phyloP scores from a whole-genome alignment of 2,329 filamentous ascomycete genomes.

The Pestalotiopsis fici region DNA sequence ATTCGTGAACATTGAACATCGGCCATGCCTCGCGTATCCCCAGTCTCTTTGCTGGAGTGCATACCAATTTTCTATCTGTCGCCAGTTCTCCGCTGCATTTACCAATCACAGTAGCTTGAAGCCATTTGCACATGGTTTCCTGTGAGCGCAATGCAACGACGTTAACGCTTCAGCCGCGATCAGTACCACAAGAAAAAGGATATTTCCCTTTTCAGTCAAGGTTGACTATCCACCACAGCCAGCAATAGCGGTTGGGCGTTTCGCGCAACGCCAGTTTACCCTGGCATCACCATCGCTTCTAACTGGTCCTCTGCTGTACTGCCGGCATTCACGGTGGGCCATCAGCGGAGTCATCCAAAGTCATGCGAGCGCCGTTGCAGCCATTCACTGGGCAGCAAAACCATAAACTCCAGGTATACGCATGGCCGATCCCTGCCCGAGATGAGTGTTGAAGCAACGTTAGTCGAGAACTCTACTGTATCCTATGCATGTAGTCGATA shows the following conservation, averaged over 20 bases:
- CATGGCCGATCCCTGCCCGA: constrained; percentile 14
- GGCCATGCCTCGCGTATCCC: too few relatives aligned
- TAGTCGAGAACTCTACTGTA: neutral
- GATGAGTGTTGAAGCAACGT: neutral
- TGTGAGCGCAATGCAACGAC: too few relatives aligned
- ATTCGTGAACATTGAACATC: too few relatives aligned
- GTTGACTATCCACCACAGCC: neutral
- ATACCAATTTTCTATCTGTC: too few relatives aligned
- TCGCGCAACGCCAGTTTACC: neutral
- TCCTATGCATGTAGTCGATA: neutral
- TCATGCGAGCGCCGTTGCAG: constrained; percentile 3
- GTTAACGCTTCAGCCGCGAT: too few relatives aligned
- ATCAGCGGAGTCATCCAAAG: constrained; percentile 10
- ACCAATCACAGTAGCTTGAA: too few relatives aligned
- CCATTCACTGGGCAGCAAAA: constrained; percentile 10
- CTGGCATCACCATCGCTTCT: neutral
- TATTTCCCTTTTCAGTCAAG: too few relatives aligned
- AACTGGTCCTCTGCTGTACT: neutral
- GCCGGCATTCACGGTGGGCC: constrained; percentile 2
- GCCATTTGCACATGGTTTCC: too few relatives aligned
- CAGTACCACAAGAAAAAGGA: too few relatives aligned
- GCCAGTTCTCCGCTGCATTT: too few relatives aligned
- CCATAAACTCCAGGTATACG: constrained; percentile 1
- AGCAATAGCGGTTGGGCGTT: neutral
- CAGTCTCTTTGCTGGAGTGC: too few relatives aligned